Evolutionary conservation across 192 early-diverging fungal species (phyloP).

Genomic region (Umbelopsis isabellina): DNA sequence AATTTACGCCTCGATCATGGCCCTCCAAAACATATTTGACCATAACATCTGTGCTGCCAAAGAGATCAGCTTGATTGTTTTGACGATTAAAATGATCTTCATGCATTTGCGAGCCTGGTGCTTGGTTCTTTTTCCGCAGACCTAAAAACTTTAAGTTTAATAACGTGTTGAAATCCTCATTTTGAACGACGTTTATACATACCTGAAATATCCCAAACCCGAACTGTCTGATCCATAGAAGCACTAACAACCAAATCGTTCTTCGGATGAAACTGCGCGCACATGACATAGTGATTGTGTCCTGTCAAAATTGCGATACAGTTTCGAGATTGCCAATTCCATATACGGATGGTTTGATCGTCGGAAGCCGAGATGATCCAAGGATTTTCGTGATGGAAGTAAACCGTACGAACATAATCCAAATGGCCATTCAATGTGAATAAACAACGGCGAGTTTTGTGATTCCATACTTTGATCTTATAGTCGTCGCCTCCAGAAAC

Average conservation of each 20-base stretch:
- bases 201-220: slow-evolving; percentile 99
- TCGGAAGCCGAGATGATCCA: slow-evolving; percentile 98
- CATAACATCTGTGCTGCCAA: slow-evolving; percentile 94
- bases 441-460: slow-evolving; percentile 93
- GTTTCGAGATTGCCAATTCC: slow-evolving; percentile 99
- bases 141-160: slow-evolving; percentile 47
- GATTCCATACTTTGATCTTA: slow-evolving; percentile 99
- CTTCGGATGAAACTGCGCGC: slow-evolving; percentile 97
- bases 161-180: background rate
- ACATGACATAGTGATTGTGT: slow-evolving; percentile 99
- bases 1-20: slow-evolving; percentile 97
- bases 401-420: slow-evolving; percentile 96
- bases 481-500: slow-evolving; percentile 99
- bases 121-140: slow-evolving; percentile 81
- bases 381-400: slow-evolving; percentile 96
- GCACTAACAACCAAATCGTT: slow-evolving; percentile 97
- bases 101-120: slow-evolving; percentile 57
- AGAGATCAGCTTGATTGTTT: slow-evolving; percentile 87
- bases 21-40: slow-evolving; percentile 99
- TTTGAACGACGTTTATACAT: slow-evolving; percentile 19
- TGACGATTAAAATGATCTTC: slow-evolving; percentile 54
- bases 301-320: slow-evolving; percentile 98
- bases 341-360: slow-evolving; percentile 99
- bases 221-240: slow-evolving; percentile 94
- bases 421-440: slow-evolving; percentile 98